Conservation (phyloP, 768 basidiomycete genomes). For the Suillus decipiens region DNA sequence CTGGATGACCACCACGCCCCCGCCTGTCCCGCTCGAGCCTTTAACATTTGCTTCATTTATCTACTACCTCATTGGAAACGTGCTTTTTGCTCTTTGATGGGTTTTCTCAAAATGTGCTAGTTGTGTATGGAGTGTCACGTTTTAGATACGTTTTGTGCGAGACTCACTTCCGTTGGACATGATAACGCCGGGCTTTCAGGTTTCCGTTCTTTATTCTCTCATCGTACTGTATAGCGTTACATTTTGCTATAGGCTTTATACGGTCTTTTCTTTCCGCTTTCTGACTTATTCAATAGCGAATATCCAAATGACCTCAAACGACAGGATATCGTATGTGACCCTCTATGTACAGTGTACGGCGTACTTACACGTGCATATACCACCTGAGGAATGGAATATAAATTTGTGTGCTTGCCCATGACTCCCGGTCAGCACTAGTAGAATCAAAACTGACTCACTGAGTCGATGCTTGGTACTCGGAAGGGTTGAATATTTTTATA, state of each 20-base stretch:
- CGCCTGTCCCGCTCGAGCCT: too few species aligned
- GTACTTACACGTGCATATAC: background rate
- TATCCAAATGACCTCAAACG: background rate
- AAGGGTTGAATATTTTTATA: background rate
- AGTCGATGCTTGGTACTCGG: background rate
- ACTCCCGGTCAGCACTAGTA: background rate
- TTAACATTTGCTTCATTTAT: background rate
- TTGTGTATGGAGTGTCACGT: background rate
- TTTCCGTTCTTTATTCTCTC: background rate
- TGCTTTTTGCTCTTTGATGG: background rate
- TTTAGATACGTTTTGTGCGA: background rate
- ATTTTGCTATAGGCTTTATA: background rate
- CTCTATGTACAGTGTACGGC: background rate
- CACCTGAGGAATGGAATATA: background rate
- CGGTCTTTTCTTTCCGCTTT: background rate
- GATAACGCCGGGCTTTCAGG: background rate
- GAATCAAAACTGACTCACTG: background rate
- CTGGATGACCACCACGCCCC: background rate
- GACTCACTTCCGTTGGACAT: background rate
- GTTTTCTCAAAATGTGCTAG: background rate
- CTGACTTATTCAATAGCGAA: background rate
- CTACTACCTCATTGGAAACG: background rate
- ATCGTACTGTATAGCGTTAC: background rate
- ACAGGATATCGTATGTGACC: background rate
- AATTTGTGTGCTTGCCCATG: background rate